phyloP scores from a whole-genome alignment of 768 basidiomycete species.

The Suillus subaureus region DNA sequence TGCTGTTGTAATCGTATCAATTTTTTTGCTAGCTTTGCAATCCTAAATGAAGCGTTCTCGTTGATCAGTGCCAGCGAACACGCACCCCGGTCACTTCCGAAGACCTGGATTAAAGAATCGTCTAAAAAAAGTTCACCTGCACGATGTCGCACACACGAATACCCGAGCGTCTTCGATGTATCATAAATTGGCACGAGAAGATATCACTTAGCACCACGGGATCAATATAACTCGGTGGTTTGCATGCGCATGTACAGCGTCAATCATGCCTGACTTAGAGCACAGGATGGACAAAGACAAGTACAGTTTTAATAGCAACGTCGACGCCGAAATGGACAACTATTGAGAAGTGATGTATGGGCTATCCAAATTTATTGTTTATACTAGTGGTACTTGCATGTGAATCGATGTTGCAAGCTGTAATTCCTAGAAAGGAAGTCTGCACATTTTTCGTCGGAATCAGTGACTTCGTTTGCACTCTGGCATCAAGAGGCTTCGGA shows the following conservation, averaged over 20 bases:
- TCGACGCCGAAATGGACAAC: background rate
- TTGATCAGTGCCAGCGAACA: background rate
- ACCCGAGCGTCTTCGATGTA: background rate
- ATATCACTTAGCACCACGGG: background rate
- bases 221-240: background rate
- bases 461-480: background rate
- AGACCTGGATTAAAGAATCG: background rate
- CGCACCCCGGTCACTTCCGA: background rate
- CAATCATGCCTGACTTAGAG: background rate
- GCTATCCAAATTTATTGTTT: background rate
- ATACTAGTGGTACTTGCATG: background rate
- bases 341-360: background rate
- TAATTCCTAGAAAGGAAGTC: slow-evolving; percentile 5
- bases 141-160: background rate
- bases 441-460: slow-evolving; percentile 1
- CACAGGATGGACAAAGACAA: background rate
- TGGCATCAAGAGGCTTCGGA: slow-evolving; percentile 2
- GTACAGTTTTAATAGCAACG: background rate
- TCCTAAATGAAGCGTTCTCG: background rate
- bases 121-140: background rate
- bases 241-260: background rate
- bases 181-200: background rate
- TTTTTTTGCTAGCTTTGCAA: background rate
- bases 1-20: slow-evolving; percentile 5
- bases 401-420: background rate